These are phyloP conservation scores for Linnemannia elongata DNA, from an alignment of 192 early-diverging fungal species.

Conservation along the genomic window DNA sequence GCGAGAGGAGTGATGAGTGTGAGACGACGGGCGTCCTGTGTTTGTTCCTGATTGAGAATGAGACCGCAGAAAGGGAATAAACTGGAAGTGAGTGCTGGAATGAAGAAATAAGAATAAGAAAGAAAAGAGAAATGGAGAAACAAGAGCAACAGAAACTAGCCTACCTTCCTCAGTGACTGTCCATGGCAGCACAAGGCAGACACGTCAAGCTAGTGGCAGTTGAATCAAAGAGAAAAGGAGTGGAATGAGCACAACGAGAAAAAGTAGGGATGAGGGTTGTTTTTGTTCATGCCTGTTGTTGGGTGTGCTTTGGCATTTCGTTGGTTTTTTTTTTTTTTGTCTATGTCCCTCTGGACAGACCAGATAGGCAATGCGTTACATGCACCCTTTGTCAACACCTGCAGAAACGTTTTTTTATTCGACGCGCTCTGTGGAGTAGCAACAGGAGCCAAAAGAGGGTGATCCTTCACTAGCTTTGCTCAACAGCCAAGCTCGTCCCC, in stretches of 20 bases:
- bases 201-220: background rate
- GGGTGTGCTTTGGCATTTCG: background rate
- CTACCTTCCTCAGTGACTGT: background rate
- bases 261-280: background rate
- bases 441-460: too few species aligned
- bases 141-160: background rate
- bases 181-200: background rate
- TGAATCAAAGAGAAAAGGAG: background rate
- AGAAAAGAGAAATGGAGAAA: background rate
- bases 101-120: background rate
- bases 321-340: background rate
- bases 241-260: background rate
- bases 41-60: background rate
- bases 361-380: background rate
- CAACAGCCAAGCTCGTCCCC: background rate
- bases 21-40: background rate
- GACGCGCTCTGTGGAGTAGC: background rate
- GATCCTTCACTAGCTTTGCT: too few species aligned
- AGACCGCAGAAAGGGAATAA: background rate
- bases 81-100: background rate
- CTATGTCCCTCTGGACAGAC: background rate
- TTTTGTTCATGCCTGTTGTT: background rate
- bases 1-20: background rate
- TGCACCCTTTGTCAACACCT: background rate
- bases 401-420: conserved; percentile 1